Evolutionary conservation across 2,329 filamentous ascomycete genomes (phyloP), one percentile per base, ranked within the genome.

Genomic region (Colletotrichum lini): DNA sequence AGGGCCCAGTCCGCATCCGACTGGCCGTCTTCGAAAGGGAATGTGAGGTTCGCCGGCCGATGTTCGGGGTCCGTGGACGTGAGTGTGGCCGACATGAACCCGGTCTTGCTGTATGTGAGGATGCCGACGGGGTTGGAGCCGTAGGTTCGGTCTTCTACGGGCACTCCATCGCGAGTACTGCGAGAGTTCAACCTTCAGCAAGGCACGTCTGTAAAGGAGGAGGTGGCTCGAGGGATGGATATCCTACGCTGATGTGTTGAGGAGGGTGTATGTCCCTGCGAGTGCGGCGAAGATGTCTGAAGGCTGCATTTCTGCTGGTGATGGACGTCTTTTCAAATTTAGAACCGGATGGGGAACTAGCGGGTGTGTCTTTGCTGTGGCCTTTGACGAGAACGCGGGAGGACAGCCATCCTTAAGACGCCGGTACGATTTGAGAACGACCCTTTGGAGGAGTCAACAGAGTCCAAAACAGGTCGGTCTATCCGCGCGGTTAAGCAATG

Each of bases 31-130:
- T 73, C 58, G 35, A 61, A 61, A 2, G 73, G 73, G 50, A 74
- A 78, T 0, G 78, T 75, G 2, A 79, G 70, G 59, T 66, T 60
- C 2, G 21, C 56, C 0, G 77, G 78, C 7, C 77, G 76, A 63
- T 76, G 72, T 50, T 75, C 73, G 16, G 73, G 54, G 56, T 75
- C 70, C 4, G 77, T 74, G 3, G 77, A 77, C 42, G 77, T 75
- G 60, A 77, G 75, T 30, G 75, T 78, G 13, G 77, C 76, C 1
- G 77, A 73, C 74, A 79, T 76, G 64, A 72, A 78, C 47, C 76
- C 74, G 2, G 74, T 67, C 8, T 72, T 38, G 42, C 72, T 75
- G 73, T 79, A 79, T 1, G 69, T 76, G 59, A 79, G 61, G 60
- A 78, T 74, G 30, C 77, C 78, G 7, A 74, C 72, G 1, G 74